A percentile compares a stretch with the other conserved stretches of the same genome.
Conservation (phyloP, 2,329 filamentous ascomycete species). For the Penicillium freii region DNA sequence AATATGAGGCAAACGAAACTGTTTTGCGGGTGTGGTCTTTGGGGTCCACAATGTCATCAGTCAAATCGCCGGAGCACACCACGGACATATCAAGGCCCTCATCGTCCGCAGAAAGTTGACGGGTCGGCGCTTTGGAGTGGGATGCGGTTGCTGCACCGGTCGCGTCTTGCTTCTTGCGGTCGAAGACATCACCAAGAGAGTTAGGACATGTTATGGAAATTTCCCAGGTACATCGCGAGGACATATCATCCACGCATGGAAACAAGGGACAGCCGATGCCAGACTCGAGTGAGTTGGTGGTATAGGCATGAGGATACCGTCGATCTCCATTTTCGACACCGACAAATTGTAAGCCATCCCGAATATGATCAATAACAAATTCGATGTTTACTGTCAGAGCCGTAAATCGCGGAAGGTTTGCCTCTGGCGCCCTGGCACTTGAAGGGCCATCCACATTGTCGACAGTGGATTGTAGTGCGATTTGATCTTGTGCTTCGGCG, state of each 20-base stretch:
- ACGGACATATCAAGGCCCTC: slow-evolving; percentile 85
- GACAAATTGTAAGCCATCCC: slow-evolving; percentile 89
- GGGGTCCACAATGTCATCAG: slow-evolving; percentile 76
- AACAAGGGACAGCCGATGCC: slow-evolving; percentile 84
- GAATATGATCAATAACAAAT: slow-evolving; percentile 70
- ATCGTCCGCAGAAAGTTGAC: slow-evolving; percentile 68
- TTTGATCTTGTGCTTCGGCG: slow-evolving; percentile 48
- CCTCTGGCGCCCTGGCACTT: slow-evolving; percentile 37
- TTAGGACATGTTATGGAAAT: slow-evolving; percentile 82
- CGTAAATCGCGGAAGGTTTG: slow-evolving; percentile 51
- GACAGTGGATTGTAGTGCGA: slow-evolving; percentile 41
- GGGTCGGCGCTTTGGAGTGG: slow-evolving; percentile 26
- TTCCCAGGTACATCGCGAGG: slow-evolving; percentile 80
- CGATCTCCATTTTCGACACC: slow-evolving; percentile 75
- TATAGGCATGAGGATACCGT: slow-evolving; percentile 89
- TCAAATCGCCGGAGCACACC: slow-evolving; percentile 83
- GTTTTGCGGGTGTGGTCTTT: slow-evolving; percentile 80
- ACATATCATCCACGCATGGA: slow-evolving; percentile 85
- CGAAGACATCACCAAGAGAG: slow-evolving; percentile 74
- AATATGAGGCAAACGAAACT: slow-evolving; percentile 75
- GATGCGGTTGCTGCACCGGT: slow-evolving; percentile 18
- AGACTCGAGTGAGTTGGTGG: slow-evolving; percentile 73
- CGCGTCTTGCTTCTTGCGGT: slow-evolving; percentile 33
- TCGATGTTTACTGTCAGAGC: slow-evolving; percentile 69
- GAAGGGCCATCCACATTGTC: slow-evolving; percentile 40